phyloP scores from a whole-genome alignment of 306 rosid genomes.

The Prosopis cineraria region DNA sequence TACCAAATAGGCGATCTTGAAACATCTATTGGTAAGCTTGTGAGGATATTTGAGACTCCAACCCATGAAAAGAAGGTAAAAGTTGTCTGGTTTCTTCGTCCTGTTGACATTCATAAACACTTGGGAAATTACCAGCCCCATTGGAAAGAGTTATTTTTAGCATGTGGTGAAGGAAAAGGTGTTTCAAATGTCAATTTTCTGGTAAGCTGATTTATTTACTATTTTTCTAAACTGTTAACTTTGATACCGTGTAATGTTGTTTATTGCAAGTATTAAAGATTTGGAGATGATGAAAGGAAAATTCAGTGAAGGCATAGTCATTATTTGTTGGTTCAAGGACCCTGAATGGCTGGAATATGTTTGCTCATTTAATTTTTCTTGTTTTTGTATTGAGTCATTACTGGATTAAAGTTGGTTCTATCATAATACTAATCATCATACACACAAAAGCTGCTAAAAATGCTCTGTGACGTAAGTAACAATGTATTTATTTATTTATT shows the following conservation, averaged over 20 bases:
- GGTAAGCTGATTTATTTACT: slow-evolving; percentile 43
- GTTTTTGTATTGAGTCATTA: neutral
- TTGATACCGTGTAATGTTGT: neutral
- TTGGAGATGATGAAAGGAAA: slow-evolving; percentile 6
- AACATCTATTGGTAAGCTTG: slow-evolving; percentile 59
- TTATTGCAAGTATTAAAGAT: slow-evolving; percentile 2
- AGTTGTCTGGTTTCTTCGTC: slow-evolving; percentile 64
- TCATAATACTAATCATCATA: neutral
- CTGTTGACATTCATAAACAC: slow-evolving; percentile 44
- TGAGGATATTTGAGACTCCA: slow-evolving; percentile 49
- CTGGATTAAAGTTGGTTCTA: neutral
- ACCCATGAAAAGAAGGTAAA: slow-evolving; percentile 37
- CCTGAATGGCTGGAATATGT: neutral
- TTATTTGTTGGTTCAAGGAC: slow-evolving; percentile 13
- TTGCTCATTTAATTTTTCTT: neutral
- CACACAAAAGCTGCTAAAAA: neutral
- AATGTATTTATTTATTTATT: no score
- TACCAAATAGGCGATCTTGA: slow-evolving; percentile 34
- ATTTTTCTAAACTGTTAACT: neutral
- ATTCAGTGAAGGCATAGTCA: neutral
- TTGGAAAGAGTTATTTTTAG: slow-evolving; percentile 73
- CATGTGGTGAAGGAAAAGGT: slow-evolving; percentile 59
- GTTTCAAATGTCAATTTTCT: slow-evolving; percentile 42
- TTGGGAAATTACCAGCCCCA: slow-evolving; percentile 37
- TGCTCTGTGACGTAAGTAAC: neutral